Evolutionary conservation across 768 basidiomycete species (phyloP), one percentile per base, ranked within the genome.

Genomic region (Auricularia cornea): DNA sequence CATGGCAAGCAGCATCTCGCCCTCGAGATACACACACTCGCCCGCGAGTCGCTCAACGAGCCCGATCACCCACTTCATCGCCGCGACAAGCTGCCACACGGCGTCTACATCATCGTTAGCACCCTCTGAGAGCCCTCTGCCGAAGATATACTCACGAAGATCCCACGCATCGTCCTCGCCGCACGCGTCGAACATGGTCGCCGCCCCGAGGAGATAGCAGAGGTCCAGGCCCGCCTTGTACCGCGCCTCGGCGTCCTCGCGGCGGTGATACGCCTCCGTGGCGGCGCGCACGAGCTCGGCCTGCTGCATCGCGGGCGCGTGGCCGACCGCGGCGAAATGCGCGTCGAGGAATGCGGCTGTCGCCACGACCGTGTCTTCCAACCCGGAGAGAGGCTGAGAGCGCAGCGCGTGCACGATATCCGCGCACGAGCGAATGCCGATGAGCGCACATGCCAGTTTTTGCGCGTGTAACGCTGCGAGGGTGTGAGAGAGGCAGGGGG

Each of bases 281-380:
- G 44, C 44, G 3, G 18, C 6, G 8, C 44, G 44, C 44, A 48
- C 44, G 44, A 48, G 44, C n/a, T 48, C 44, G 18, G 8, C 14
- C 18, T 48, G 18, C n/a, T n/a, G n/a, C 44, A 48, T 4, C 44
- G 44, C 44, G 14, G 18, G 44, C 18, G 44, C 12, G 33, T 35
- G 5, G 33, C 4, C 5, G 5, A 4, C 33, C 33, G 33, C 33
- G 33, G 33, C 33, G 33, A 12, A 12, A 12, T 12, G 33, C 33
- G 33, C 33, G 33, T 35, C 18, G 6, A 48, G n/a, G 8, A 48
- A 4, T 4, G 6, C 6, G 81, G 44, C 14, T 3, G 18, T 20
- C 8, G 3, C 44, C 44, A 8, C 8, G 3, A 48, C 3, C 18
- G 18, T 3, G n/a, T 48, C 44, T 4, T 48, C 6, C n/a, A 48